phyloP scores from a whole-genome alignment of 768 basidiomycete species.

The Auriscalpium vulgare region DNA sequence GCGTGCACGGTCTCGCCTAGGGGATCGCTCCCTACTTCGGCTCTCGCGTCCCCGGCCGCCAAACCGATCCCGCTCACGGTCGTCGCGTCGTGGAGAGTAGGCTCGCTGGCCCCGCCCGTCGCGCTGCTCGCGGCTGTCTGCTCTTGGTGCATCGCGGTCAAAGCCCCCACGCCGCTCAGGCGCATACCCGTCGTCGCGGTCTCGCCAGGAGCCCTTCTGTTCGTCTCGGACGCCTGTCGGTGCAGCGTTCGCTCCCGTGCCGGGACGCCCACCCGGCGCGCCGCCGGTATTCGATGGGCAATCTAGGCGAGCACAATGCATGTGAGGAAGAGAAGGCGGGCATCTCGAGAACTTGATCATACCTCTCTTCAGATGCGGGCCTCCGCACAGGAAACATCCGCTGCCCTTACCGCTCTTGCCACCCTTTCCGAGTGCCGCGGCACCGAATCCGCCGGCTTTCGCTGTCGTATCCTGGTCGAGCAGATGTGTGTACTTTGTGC shows the following conservation, averaged over 20 bases:
- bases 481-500: slow-evolving; percentile 94
- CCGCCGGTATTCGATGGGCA: slow-evolving; percentile 27
- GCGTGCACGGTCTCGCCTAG: slow-evolving; percentile 17
- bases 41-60: slow-evolving; percentile 3
- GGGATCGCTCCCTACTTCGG: slow-evolving; percentile 6
- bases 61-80: slow-evolving; percentile 3
- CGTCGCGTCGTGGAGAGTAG: slow-evolving; percentile 1
- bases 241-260: slow-evolving; percentile 26
- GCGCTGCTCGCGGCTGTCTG: slow-evolving; percentile 1
- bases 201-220: slow-evolving; percentile 16
- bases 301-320: slow-evolving; percentile 16
- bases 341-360: slow-evolving; percentile 17
- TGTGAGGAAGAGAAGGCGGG: neutral
- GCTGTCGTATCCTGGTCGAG: slow-evolving; percentile 88
- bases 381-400: slow-evolving; percentile 92
- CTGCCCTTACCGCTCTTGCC: slow-evolving; percentile 47
- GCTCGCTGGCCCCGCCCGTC: slow-evolving; percentile 11
- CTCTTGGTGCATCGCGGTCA: slow-evolving; percentile 2
- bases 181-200: slow-evolving; percentile 10
- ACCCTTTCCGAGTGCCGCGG: slow-evolving; percentile 45
- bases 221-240: slow-evolving; percentile 17
- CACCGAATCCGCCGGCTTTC: slow-evolving; percentile 57
- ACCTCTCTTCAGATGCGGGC: slow-evolving; percentile 88
- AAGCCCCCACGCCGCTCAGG: slow-evolving; percentile 1
- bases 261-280: slow-evolving; percentile 17